Evolutionary conservation across 2,329 filamentous ascomycete genomes (phyloP).

Genomic region (Dothiorella sarmentorum): DNA sequence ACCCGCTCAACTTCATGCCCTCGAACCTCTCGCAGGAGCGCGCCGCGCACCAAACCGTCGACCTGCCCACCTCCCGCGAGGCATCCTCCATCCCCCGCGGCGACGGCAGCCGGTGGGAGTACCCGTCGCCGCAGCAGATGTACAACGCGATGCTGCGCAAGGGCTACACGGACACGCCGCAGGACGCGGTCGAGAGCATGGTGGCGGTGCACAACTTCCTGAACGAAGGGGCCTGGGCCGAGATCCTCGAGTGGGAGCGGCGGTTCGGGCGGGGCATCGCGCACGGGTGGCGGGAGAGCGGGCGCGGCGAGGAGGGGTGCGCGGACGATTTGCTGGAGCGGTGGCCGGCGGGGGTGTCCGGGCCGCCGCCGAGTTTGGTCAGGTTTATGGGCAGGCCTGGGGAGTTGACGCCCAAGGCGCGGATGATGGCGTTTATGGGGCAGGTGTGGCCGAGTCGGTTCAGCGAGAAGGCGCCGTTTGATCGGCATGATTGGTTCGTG

Average conservation of each 20-base stretch:
- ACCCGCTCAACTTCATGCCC: slow-evolving; percentile 95
- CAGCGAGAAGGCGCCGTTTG: slow-evolving; percentile 80
- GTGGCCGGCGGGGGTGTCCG: slow-evolving; percentile 33
- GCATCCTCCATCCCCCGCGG: slow-evolving; percentile 87
- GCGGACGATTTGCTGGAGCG: slow-evolving; percentile 37
- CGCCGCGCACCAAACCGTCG: slow-evolving; percentile 67
- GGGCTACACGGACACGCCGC: slow-evolving; percentile 90
- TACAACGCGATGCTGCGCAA: slow-evolving; percentile 97
- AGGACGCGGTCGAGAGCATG: slow-evolving; percentile 93
- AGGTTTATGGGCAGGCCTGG: slow-evolving; percentile 86
- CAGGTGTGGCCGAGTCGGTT: slow-evolving; percentile 77
- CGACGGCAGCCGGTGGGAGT: slow-evolving; percentile 79
- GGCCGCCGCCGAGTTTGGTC: slow-evolving; percentile 65
- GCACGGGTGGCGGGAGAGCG: slow-evolving; percentile 70
- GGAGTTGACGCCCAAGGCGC: slow-evolving; percentile 88
- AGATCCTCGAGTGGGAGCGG: slow-evolving; percentile 91
- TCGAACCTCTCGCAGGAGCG: slow-evolving; percentile 75
- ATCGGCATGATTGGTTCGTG: slow-evolving; percentile 97
- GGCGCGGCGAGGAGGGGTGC: slow-evolving; percentile 64
- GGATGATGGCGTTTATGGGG: slow-evolving; percentile 75
- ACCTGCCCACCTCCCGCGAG: slow-evolving; percentile 77
- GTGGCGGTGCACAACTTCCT: slow-evolving; percentile 97
- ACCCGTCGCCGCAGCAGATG: slow-evolving; percentile 98
- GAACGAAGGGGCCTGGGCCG: slow-evolving; percentile 94
- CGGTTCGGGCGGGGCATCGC: slow-evolving; percentile 73